A percentile compares a stretch with the other conserved stretches of the same genome.
Conservation (phyloP, 305 asterid species). For the Fraxinus sp. region DNA sequence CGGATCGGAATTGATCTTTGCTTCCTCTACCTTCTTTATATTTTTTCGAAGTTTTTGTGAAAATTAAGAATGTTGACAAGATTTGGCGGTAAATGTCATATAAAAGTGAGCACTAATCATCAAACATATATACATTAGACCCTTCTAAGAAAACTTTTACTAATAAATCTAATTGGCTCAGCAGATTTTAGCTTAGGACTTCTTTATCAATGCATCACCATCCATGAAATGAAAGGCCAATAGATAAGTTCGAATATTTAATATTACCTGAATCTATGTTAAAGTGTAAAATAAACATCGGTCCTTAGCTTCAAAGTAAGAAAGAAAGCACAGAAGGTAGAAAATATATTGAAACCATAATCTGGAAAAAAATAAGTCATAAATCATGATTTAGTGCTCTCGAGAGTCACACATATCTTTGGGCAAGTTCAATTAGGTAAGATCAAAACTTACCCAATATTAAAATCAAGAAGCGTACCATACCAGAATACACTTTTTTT, state of each 20-base stretch:
- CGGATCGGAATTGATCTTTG: not conserved
- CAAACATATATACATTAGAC: not conserved
- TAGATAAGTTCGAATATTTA: not conserved
- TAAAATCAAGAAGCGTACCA: not conserved
- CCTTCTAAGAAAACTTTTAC: not conserved
- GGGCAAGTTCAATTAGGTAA: not conserved
- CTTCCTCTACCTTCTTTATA: not conserved
- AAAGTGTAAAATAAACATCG: not conserved
- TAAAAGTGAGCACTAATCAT: not conserved
- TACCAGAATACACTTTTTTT: not conserved
- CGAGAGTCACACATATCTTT: not conserved
- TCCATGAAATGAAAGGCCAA: not conserved
- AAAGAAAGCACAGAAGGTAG: not conserved
- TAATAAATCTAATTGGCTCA: not conserved
- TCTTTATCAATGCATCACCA: conserved; percentile 18
- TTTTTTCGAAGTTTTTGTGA: not conserved
- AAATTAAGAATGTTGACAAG: not conserved
- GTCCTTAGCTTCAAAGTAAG: conserved; percentile 35
- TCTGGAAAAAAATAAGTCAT: not conserved
- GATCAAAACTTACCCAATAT: not conserved
- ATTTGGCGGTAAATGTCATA: not conserved
- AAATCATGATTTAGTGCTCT: not conserved
- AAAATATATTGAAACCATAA: not conserved
- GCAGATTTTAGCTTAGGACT: conserved; percentile 11
- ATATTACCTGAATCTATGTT: conserved; percentile 4